A percentile compares a stretch with the other conserved stretches of the same genome.
Conservation (phyloP, 2,329 filamentous ascomycete species). For the Fusarium tanahbumbuense region DNA sequence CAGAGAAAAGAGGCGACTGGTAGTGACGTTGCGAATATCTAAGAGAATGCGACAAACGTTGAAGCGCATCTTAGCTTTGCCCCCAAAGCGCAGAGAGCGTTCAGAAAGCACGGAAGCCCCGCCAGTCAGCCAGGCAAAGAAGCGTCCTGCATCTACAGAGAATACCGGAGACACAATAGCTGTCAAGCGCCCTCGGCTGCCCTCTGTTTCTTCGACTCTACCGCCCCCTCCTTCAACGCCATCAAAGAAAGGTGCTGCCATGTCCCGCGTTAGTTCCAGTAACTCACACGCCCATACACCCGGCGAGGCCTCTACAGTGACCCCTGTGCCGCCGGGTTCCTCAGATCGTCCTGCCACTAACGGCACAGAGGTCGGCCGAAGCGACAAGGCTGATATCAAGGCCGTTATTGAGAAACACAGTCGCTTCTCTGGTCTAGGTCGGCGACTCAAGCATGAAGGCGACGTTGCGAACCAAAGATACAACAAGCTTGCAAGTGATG, state of each 20-base stretch:
- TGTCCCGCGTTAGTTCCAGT: slow-evolving; percentile 66
- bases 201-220: slow-evolving; percentile 53
- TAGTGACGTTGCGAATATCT: slow-evolving; percentile 63
- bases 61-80: slow-evolving; percentile 60
- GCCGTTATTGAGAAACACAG: slow-evolving; percentile 52
- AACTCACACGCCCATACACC: slow-evolving; percentile 66
- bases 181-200: slow-evolving; percentile 57
- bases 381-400: slow-evolving; percentile 43
- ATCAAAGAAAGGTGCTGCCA: slow-evolving; percentile 61
- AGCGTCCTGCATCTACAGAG: slow-evolving; percentile 59
- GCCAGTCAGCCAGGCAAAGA: slow-evolving; percentile 55
- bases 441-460: slow-evolving; percentile 65
- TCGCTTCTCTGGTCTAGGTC: slow-evolving; percentile 57
- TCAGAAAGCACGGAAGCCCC: slow-evolving; percentile 56
- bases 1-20: slow-evolving; percentile 46
- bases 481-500: slow-evolving; percentile 40
- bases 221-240: slow-evolving; percentile 63
- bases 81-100: slow-evolving; percentile 51
- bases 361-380: slow-evolving; percentile 48
- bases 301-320: slow-evolving; percentile 55
- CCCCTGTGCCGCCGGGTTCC: slow-evolving; percentile 45
- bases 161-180: slow-evolving; percentile 52
- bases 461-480: slow-evolving; percentile 56
- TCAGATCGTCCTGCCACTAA: slow-evolving; percentile 47
- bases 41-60: slow-evolving; percentile 59